Evolutionary conservation across 2,329 filamentous ascomycete genomes (phyloP).

Genomic region (Endothia cerciana): DNA sequence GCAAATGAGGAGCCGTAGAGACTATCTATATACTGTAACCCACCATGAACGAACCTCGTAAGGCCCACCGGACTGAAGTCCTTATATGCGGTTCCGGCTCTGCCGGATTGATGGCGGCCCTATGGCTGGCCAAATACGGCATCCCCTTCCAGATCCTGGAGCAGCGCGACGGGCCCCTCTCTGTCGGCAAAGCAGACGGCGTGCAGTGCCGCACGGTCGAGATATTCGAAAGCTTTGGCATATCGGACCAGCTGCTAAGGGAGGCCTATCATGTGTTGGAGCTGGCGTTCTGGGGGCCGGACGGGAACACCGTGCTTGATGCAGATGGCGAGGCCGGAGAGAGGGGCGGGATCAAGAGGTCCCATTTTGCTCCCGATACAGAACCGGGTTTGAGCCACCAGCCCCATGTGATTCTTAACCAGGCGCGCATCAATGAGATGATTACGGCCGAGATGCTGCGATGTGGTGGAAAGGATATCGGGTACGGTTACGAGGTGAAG

Average conservation of each 20-base stretch:
- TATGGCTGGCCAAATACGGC: conserved; percentile 63
- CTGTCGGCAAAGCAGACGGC: conserved; percentile 65
- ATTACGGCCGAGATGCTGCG: conserved; percentile 56
- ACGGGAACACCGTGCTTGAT: conserved; percentile 20
- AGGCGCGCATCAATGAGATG: conserved; percentile 57
- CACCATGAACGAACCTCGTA: neutral
- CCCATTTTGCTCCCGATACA: conserved; percentile 56
- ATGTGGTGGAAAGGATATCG: conserved; percentile 44
- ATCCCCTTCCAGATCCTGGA: conserved; percentile 63
- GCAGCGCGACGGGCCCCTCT: conserved; percentile 55
- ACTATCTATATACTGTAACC: neutral
- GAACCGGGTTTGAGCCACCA: conserved; percentile 55
- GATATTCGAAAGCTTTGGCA: conserved; percentile 62
- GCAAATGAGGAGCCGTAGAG: neutral
- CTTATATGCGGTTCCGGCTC: conserved; percentile 65
- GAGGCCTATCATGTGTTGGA: conserved; percentile 63
- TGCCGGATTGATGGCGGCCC: conserved; percentile 63
- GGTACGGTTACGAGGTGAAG: conserved; percentile 58
- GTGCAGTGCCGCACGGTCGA: conserved; percentile 65
- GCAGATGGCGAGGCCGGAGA: neutral
- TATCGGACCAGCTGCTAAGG: conserved; percentile 56
- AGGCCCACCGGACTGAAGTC: conserved; percentile 46
- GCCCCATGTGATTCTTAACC: conserved; percentile 61
- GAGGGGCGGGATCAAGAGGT: conserved; percentile 47
- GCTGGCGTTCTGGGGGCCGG: conserved; percentile 58